Conservation (phyloP, 2,329 filamentous ascomycete species). For the Cryphonectria naterciae region DNA sequence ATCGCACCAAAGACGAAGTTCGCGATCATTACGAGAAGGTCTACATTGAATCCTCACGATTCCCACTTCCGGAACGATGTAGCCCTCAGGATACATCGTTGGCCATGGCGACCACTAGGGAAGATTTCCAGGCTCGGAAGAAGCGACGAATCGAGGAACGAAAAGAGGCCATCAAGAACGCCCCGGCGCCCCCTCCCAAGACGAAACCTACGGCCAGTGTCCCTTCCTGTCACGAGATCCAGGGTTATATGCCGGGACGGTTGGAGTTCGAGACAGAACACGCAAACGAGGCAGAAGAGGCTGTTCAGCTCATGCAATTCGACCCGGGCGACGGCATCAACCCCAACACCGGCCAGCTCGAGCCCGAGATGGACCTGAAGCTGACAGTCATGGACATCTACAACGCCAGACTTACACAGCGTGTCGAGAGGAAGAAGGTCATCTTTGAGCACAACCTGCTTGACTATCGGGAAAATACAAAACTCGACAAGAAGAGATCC, state of each 20-base stretch:
- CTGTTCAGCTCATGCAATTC: slow-evolving; percentile 97
- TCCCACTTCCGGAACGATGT: slow-evolving; percentile 85
- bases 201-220: slow-evolving; percentile 96
- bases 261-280: slow-evolving; percentile 98
- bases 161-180: slow-evolving; percentile 83
- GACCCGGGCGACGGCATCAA: slow-evolving; percentile 94
- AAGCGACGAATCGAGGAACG: slow-evolving; percentile 92
- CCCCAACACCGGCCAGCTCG: slow-evolving; percentile 78
- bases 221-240: slow-evolving; percentile 94
- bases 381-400: slow-evolving; percentile 98
- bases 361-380: slow-evolving; percentile 97
- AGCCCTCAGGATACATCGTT: slow-evolving; percentile 80
- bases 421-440: slow-evolving; percentile 93
- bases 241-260: slow-evolving; percentile 97
- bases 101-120: slow-evolving; percentile 79
- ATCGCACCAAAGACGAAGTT: slow-evolving; percentile 92
- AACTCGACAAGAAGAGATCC: slow-evolving; percentile 89
- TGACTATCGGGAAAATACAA: slow-evolving; percentile 90
- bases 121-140: slow-evolving; percentile 91
- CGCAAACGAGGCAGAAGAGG: slow-evolving; percentile 96
- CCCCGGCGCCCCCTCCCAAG: slow-evolving; percentile 82
- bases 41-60: slow-evolving; percentile 81
- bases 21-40: slow-evolving; percentile 90
- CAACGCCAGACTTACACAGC: slow-evolving; percentile 85
- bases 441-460: slow-evolving; percentile 94